Evolutionary conservation across 23 red algal genomes (phyloP).

Genomic region (Chondrus crispus): DNA sequence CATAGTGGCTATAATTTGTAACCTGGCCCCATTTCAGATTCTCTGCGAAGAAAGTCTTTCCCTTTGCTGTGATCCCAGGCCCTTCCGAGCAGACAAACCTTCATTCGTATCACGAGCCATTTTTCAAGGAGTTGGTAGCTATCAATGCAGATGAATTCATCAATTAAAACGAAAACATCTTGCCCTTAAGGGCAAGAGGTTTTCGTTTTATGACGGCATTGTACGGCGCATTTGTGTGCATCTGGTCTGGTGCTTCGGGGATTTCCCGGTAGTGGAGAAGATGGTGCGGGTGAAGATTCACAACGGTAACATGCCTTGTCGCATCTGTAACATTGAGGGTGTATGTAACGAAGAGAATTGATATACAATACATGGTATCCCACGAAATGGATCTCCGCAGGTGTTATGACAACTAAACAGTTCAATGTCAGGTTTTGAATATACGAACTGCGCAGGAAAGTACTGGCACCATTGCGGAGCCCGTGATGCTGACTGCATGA

Average conservation of each 20-base stretch:
- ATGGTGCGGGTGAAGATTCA: background rate
- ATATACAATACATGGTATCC: too few relatives aligned
- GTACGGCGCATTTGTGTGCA: background rate
- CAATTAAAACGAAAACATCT: background rate
- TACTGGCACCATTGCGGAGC: too few relatives aligned
- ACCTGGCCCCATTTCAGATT: background rate
- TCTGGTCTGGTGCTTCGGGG: background rate
- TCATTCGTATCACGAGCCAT: background rate
- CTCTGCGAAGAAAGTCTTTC: background rate
- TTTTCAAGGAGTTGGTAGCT: background rate
- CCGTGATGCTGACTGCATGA: too few relatives aligned
- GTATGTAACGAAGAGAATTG: too few relatives aligned
- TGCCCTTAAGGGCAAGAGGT: background rate
- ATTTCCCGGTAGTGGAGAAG: background rate
- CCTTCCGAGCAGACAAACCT: background rate
- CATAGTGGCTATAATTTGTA: slow-evolving; percentile 7
- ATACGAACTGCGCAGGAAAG: too few relatives aligned
- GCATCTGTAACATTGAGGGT: background rate
- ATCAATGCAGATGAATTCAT: background rate
- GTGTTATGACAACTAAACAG: too few relatives aligned
- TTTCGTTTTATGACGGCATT: background rate
- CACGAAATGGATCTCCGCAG: too few relatives aligned
- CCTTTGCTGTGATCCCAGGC: background rate
- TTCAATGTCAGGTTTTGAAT: too few relatives aligned
- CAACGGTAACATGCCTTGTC: background rate